A percentile compares a stretch with the other conserved stretches of the same genome.
Conservation (phyloP, 345 rosid genomes). For the Citrus glauca region DNA sequence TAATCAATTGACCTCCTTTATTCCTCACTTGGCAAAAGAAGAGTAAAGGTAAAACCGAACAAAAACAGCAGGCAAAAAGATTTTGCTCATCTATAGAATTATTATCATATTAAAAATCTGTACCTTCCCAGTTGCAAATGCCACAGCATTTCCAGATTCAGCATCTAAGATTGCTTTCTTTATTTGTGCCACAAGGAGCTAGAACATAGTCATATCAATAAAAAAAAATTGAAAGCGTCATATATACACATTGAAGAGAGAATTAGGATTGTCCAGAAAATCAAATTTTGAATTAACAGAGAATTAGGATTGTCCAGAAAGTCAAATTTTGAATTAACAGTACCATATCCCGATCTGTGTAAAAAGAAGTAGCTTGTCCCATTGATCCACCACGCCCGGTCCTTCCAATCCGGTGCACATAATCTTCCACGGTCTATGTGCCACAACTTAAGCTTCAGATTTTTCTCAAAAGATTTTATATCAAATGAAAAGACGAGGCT, state of each 20-base stretch:
- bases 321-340: neutral
- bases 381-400: constrained; percentile 43
- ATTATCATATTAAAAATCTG: neutral
- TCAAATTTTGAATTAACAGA: neutral
- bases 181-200: constrained; percentile 35
- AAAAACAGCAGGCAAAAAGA: neutral
- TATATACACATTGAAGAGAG: neutral
- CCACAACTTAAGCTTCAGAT: constrained; percentile 34
- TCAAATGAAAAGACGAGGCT: constrained; percentile 13
- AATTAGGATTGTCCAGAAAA: neutral
- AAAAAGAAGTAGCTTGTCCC: constrained; percentile 41
- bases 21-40: neutral
- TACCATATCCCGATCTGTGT: constrained; percentile 37
- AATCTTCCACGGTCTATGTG: constrained; percentile 39
- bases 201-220: neutral
- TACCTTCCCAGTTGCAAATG: constrained; percentile 44
- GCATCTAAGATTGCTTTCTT: constrained; percentile 33
- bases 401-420: constrained; percentile 40
- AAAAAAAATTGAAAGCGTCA: neutral
- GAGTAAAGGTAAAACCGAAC: neutral
- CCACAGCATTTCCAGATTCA: constrained; percentile 30
- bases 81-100: neutral
- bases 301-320: neutral
- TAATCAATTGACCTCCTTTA: neutral
- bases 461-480: constrained; percentile 21